phyloP scores from a whole-genome alignment of 129 eudicot genomes.

The Lactuca sativa region DNA sequence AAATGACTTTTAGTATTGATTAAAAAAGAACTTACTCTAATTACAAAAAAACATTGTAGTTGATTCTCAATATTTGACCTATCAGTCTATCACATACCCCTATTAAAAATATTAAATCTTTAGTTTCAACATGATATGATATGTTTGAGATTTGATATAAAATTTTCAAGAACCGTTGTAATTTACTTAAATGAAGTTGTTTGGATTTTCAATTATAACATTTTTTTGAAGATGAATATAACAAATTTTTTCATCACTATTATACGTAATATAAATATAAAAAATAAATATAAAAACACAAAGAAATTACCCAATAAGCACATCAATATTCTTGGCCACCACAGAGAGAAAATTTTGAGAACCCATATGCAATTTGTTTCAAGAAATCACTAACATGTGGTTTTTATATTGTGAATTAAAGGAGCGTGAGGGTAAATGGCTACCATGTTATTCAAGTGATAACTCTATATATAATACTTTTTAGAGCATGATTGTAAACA shows the following conservation, averaged over 20 bases:
- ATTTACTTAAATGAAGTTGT: too few species aligned
- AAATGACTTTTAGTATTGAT: too few species aligned
- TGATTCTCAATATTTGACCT: too few species aligned
- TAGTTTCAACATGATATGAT: too few species aligned
- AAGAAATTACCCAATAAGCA: slow-evolving; percentile 64
- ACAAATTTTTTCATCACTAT: neutral
- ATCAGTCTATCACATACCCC: too few species aligned
- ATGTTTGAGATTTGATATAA: neutral
- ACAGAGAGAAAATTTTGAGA: slow-evolving; percentile 66
- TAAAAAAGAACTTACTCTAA: too few species aligned
- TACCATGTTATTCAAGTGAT: neutral
- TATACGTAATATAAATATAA: too few species aligned
- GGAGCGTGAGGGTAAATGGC: neutral
- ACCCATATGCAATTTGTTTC: slow-evolving; percentile 38
- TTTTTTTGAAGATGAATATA: neutral
- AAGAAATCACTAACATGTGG: slow-evolving; percentile 1
- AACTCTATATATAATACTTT: neutral
- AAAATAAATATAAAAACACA: neutral
- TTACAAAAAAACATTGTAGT: too few species aligned
- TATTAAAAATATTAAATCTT: too few species aligned
- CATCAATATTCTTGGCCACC: slow-evolving; percentile 87
- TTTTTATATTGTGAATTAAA: slow-evolving; percentile 28
- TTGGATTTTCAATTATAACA: neutral
- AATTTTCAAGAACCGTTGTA: neutral
- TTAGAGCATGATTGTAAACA: neutral